Evolutionary conservation across 768 basidiomycete genomes (phyloP), one percentile per base, ranked within the genome.

Genomic region (Lanmaoa pseudosensibilis): DNA sequence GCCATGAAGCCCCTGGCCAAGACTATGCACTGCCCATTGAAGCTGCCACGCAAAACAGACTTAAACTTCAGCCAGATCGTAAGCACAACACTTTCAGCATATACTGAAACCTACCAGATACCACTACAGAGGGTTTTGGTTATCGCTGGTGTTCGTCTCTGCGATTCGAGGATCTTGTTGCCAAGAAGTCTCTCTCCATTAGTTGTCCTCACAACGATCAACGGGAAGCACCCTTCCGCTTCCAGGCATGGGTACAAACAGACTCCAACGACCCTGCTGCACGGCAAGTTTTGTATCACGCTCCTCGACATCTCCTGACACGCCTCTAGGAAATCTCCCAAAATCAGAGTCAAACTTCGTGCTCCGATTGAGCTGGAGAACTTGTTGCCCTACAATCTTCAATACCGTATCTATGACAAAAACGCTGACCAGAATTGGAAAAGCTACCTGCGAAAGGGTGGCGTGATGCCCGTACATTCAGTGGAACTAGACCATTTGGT

Each of bases 381-480:
- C 68, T 76, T 98, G 19, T 75, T 98, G 23, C 97, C 97, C 1
- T 97, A 88, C 74, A 94, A 98, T 64, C 73, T 98, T 49, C 88
- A 94, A 64, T 99, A 97, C 75, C 84, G 94, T n/a, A 90, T 98
- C 34, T 98, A 94, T 62, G 95, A 99, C 78, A 97, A 94, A 75
- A 84, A 97, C 59, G 87, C 90, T 0, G 86, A 94, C 64, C 91
- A 94, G 65, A 95, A 96, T 66, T 98, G 94, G 87, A 86, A 85
- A 60, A 95, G 91, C 68, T 99, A 93, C 74, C 78, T 98, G 16
- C 83, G 95, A 44, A 85, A 91, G 65, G 96, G 97, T 30, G 96
- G 95, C 8, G 79, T 94, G 39, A 96, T 96, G 86, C 97, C 97
- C 3, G 88, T 98, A 18, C 97, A 98, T 68, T 94, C 93, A 3